Conservation (phyloP, 2,329 filamentous ascomycete species). For the Trichoderma simmonsii region DNA sequence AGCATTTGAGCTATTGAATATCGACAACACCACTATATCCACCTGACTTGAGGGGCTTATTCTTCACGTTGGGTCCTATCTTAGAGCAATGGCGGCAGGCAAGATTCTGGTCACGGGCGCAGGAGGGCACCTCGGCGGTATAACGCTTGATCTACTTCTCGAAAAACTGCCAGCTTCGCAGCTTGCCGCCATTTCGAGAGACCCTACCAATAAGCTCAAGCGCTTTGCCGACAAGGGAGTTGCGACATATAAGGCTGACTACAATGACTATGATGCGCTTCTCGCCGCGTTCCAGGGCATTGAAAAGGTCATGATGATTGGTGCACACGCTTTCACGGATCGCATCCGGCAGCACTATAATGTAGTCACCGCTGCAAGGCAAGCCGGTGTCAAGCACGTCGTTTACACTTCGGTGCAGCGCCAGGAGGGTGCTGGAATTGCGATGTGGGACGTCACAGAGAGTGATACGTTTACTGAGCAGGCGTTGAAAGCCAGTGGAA, state of each 20-base stretch:
- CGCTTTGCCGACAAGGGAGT: background rate
- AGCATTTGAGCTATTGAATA: background rate
- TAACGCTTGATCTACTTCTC: background rate
- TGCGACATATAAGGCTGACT: background rate
- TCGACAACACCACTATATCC: background rate
- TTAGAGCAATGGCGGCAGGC: background rate
- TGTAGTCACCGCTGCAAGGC: background rate
- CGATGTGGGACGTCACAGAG: background rate
- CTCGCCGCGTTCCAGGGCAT: background rate
- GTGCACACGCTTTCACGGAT: background rate
- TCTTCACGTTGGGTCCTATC: background rate
- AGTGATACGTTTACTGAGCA: slow-evolving; percentile 1
- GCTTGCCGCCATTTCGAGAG: background rate
- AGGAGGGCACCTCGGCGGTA: background rate
- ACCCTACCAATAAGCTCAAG: background rate
- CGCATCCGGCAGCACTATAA: slow-evolving; percentile 5
- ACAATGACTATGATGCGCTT: background rate
- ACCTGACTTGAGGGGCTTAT: too few species aligned
- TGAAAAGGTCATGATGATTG: background rate
- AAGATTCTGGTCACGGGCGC: background rate
- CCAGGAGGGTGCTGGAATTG: background rate
- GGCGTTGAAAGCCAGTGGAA: background rate
- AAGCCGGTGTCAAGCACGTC: background rate
- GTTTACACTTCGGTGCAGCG: background rate
- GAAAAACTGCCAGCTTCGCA: background rate